A percentile compares a stretch with the other conserved stretches of the same genome.
phyloP scores from a whole-genome alignment of 2,329 filamentous ascomycete genomes.

The Paecilomyces dactylethromorphus region DNA sequence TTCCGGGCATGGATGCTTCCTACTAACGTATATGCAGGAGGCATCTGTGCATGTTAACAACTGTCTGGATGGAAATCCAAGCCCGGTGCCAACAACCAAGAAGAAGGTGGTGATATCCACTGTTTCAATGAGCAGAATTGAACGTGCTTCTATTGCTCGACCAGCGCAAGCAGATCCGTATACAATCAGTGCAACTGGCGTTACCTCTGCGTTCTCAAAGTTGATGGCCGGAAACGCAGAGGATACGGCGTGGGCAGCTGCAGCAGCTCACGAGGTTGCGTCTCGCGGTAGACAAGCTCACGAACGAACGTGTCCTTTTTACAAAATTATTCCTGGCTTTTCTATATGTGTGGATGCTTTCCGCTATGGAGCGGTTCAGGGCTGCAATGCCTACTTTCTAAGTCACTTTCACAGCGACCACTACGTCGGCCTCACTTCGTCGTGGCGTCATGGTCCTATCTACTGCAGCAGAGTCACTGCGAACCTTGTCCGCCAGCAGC shows the following conservation, averaged over 20 bases:
- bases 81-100: constrained; percentile 43
- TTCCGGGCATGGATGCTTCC: neutral
- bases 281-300: constrained; percentile 81
- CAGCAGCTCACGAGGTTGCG: constrained; percentile 70
- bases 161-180: constrained; percentile 80
- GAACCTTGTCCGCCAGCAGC: constrained; percentile 78
- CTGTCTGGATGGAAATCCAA: constrained; percentile 77
- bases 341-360: constrained; percentile 94
- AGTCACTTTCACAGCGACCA: constrained; percentile 98
- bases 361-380: constrained; percentile 85
- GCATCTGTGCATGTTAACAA: constrained; percentile 83
- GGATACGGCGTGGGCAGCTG: constrained; percentile 80
- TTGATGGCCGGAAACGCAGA: constrained; percentile 91
- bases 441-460: constrained; percentile 88
- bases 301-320: constrained; percentile 89
- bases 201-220: constrained; percentile 75
- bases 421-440: constrained; percentile 82
- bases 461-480: constrained; percentile 93
- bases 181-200: constrained; percentile 36
- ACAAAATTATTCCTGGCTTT: constrained; percentile 93
- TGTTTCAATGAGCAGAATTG: constrained; percentile 49
- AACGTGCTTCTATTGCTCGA: constrained; percentile 62
- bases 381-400: constrained; percentile 89
- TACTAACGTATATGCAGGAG: constrained; percentile 48
- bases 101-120: constrained; percentile 10